Evolutionary conservation across 352 stramenopile species (phyloP).

Genomic region (Globisporangium yorkense): DNA sequence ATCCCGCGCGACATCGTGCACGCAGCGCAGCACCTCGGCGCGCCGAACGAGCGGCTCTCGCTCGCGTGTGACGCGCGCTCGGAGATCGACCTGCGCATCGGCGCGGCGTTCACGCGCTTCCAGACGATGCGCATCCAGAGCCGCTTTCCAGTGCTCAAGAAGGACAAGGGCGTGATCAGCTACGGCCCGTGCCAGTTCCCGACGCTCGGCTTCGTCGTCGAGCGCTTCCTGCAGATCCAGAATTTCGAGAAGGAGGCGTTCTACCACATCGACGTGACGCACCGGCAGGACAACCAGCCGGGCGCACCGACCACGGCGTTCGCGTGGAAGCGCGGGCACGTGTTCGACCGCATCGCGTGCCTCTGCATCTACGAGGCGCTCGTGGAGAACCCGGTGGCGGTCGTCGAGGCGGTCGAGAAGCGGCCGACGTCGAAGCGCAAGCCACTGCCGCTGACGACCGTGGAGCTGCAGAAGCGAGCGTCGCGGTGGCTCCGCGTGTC

Average conservation of each 20-base stretch:
- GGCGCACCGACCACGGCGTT: conserved; percentile 85
- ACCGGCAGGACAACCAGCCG: conserved; percentile 40
- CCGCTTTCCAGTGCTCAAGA: conserved; percentile 63
- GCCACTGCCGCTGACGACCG: conserved; percentile 96
- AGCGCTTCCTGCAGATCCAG: conserved; percentile 92
- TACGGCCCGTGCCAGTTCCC: conserved; percentile 99
- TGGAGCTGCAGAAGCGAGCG: conserved; percentile 98
- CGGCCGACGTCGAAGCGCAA: conserved; percentile 91
- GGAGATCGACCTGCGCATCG: conserved; percentile 94
- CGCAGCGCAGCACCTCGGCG: conserved; percentile 76
- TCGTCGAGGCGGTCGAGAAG: conserved; percentile 67
- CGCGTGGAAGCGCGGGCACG: conserved; percentile 90
- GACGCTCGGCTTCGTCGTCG: conserved; percentile 96
- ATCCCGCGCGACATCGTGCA: conserved; percentile 90
- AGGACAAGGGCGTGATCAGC: conserved; percentile 89
- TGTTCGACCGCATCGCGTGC: conserved; percentile 95
- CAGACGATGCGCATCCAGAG: conserved; percentile 92
- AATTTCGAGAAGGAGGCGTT: conserved; percentile 97
- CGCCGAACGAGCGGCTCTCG: conserved; percentile 78
- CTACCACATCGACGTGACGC: conserved; percentile 92
- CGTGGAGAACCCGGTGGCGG: conserved; percentile 52
- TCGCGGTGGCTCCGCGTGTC: conserved; percentile 94
- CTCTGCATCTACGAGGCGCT: conserved; percentile 91
- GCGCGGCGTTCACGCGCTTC: conserved; percentile 93
- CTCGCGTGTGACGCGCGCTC: conserved; percentile 88